Evolutionary conservation across 169 alveolate species (phyloP), one percentile per base, ranked within the genome.

Genomic region (Plasmodium sp.): DNA sequence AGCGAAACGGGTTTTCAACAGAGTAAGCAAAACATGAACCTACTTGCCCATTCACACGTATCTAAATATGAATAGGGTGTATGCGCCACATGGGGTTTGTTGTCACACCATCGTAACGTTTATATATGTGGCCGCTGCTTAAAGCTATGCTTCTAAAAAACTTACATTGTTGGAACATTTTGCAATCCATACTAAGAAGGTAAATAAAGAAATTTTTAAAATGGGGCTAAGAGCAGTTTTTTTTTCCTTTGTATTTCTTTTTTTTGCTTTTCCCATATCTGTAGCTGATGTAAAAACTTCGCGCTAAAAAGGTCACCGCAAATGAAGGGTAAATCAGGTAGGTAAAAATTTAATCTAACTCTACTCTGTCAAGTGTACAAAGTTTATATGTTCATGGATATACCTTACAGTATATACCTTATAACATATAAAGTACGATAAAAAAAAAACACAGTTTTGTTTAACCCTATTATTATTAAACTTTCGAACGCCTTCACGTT

Each of bases 151-250:
- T 33, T 80, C n/a, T 39, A 16, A 12, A n/a, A 33, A 45, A 27
- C 84, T 80, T 80, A 80, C 84, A 39, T 80, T 80, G 84, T 22
- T 43, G 48, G 41, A 36, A 43, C 84, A 5, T 33, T 80, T 56
- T 18, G 16, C 56, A 16, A 80, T 80, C 84, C 84, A 80, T 80
- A 80, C 71, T 80, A 80, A 80, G 56, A 80, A 43, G 84, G 27
- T 51, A 27, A 41, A 80, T 80, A 80, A 22, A 7, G 84, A 80
- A 0, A 14, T 80, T 80, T 14, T 80, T 39, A 80, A 80, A 80
- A 80, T 41, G 71, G 84, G 84, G 16, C 58, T 34, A 80, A 80
- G 16, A 80, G 14, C 34, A 80, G 48, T 43, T 45, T 80, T 80
- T 43, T 43, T 80, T 45, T 43, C 22, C 34, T 80, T 45, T 80